Conservation (phyloP, 768 basidiomycete species). For the Filobasidium wieringae region DNA sequence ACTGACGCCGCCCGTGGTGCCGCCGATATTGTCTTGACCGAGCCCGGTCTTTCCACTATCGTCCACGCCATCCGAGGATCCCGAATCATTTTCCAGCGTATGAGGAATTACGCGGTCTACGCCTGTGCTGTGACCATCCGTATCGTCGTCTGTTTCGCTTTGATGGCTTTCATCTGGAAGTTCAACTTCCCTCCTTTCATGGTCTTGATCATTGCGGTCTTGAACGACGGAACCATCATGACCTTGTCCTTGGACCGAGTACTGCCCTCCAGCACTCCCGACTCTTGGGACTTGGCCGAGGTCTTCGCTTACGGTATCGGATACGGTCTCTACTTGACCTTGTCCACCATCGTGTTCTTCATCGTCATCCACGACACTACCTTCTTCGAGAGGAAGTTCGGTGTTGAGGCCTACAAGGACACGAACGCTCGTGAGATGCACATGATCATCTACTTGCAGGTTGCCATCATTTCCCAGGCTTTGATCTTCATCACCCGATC, state of each 20-base stretch:
- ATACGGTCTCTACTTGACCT: slow-evolving; percentile 84
- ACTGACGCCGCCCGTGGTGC: slow-evolving; percentile 98
- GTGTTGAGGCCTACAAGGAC: slow-evolving; percentile 48
- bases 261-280: slow-evolving; percentile 79
- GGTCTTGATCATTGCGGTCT: slow-evolving; percentile 91
- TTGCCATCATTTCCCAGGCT: slow-evolving; percentile 97
- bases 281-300: slow-evolving; percentile 91
- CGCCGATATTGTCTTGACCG: slow-evolving; percentile 93
- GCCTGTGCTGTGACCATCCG: slow-evolving; percentile 45
- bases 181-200: slow-evolving; percentile 99
- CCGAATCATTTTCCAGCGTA: slow-evolving; percentile 98
- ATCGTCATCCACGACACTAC: slow-evolving; percentile 70
- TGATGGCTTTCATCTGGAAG: slow-evolving; percentile 88
- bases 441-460: slow-evolving; percentile 87
- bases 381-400: slow-evolving; percentile 83
- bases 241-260: slow-evolving; percentile 86
- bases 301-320: slow-evolving; percentile 92
- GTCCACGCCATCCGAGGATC: slow-evolving; percentile 97
- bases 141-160: slow-evolving; percentile 94
- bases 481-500: slow-evolving; percentile 93
- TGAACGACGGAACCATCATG: slow-evolving; percentile 99
- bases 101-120: slow-evolving; percentile 93
- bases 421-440: slow-evolving; percentile 63
- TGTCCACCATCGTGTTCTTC: slow-evolving; percentile 73
- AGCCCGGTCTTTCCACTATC: slow-evolving; percentile 97